These are phyloP conservation scores for Corymbia maculata DNA, from an alignment of 345 rosid species.

Conservation along the genomic window DNA sequence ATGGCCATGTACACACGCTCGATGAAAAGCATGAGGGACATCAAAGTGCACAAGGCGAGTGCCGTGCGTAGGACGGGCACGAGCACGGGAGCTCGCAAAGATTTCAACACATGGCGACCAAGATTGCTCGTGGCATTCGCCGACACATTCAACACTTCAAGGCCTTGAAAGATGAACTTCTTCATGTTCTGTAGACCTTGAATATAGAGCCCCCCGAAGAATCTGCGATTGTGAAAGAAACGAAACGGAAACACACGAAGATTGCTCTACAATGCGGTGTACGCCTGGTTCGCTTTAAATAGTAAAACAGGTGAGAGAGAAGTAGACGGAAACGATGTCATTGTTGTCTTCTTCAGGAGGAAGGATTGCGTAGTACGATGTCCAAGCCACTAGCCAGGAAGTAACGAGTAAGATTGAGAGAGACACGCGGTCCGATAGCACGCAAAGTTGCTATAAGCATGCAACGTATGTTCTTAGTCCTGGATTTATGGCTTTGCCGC, in stretches of 20 bases:
- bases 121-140: neutral
- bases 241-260: neutral
- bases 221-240: neutral
- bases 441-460: neutral
- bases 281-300: neutral
- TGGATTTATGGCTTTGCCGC: neutral
- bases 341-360: neutral
- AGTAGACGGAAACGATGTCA: neutral
- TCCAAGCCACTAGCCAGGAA: neutral
- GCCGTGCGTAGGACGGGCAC: constrained; percentile 26
- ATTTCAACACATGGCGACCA: constrained; percentile 1
- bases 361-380: neutral
- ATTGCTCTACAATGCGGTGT: neutral
- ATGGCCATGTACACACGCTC: constrained; percentile 44
- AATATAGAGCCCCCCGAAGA: neutral
- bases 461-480: neutral
- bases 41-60: constrained; percentile 20
- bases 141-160: neutral
- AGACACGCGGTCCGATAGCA: neutral
- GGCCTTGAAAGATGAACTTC: neutral
- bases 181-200: neutral
- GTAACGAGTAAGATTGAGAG: neutral
- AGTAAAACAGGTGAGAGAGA: neutral
- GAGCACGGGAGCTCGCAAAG: constrained; percentile 7
- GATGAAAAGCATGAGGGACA: constrained; percentile 41